Conservation (phyloP, 805 yeast genomes). For the Wilhelminamyces savonicus region DNA sequence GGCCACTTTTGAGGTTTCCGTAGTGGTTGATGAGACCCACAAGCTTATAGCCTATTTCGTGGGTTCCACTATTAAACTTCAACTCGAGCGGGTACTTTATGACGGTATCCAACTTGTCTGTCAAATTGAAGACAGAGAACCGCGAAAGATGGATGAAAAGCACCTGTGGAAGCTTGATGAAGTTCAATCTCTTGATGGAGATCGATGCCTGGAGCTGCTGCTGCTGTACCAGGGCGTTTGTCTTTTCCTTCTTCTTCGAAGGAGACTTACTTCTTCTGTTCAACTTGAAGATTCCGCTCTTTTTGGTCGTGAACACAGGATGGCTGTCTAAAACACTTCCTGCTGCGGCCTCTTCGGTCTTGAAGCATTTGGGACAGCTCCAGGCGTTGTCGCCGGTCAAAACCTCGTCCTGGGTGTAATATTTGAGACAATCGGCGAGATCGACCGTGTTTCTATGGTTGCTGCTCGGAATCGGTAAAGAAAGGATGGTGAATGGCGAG, state of each 20-base stretch:
- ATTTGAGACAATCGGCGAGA: constrained; percentile 56
- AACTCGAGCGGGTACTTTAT: constrained; percentile 53
- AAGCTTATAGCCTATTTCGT: constrained; percentile 42
- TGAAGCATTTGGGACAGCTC: constrained; percentile 71
- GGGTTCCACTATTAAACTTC: constrained; percentile 34
- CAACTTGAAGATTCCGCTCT: constrained; percentile 28
- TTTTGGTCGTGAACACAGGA: constrained; percentile 32
- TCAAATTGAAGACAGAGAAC: constrained; percentile 43
- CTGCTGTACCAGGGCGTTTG: constrained; percentile 1
- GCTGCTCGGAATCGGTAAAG: constrained; percentile 53
- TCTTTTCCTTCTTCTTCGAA: constrained; percentile 9
- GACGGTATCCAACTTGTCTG: constrained; percentile 44
- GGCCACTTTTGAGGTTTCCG: constrained; percentile 69
- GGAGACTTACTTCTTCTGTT: constrained; percentile 32
- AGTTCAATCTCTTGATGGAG: constrained; percentile 18
- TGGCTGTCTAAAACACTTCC: constrained; percentile 22
- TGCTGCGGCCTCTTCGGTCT: constrained; percentile 11
- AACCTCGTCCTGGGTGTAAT: constrained; percentile 59
- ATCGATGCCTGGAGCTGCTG: constrained; percentile 2
- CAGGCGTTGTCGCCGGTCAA: constrained; percentile 75
- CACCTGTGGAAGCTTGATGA: constrained; percentile 32
- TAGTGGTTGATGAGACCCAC: constrained; percentile 64
- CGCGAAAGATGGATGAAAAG: constrained; percentile 36
- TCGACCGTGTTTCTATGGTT: constrained; percentile 28
- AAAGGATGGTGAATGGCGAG: constrained; percentile 54